Evolutionary conservation across 345 rosid genomes (phyloP).

Genomic region (Eucalyptus pauciflora): DNA sequence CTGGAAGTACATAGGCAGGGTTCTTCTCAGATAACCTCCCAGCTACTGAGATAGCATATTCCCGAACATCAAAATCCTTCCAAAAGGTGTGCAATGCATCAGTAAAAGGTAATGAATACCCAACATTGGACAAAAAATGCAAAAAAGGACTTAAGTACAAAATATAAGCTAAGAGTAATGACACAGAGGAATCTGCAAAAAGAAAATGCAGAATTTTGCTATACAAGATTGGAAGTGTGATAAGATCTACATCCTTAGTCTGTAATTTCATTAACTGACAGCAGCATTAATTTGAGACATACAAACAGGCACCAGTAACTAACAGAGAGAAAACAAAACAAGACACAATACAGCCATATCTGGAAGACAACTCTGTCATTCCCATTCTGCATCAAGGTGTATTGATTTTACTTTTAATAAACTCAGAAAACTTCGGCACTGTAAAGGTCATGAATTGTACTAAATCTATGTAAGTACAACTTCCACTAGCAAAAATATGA

Average conservation of each 20-base stretch:
- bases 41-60: constrained; percentile 87
- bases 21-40: constrained; percentile 96
- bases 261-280: background rate
- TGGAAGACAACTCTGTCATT: background rate
- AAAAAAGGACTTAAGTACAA: background rate
- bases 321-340: background rate
- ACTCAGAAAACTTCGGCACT: background rate
- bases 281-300: background rate
- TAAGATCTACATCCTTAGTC: background rate
- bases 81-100: background rate
- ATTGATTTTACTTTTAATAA: background rate
- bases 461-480: background rate
- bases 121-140: background rate
- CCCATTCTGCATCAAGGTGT: background rate
- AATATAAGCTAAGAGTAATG: background rate
- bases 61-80: constrained; percentile 93
- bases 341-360: background rate
- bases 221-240: background rate
- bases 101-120: constrained; percentile 4
- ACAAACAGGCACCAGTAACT: background rate
- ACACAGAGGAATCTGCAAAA: background rate
- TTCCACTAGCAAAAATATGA: background rate
- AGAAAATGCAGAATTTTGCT: background rate
- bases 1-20: constrained; percentile 99
- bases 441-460: background rate